These are phyloP conservation scores for Plasmodium blacklocki DNA, from an alignment of 169 alveolate genomes.

Conservation along the genomic window DNA sequence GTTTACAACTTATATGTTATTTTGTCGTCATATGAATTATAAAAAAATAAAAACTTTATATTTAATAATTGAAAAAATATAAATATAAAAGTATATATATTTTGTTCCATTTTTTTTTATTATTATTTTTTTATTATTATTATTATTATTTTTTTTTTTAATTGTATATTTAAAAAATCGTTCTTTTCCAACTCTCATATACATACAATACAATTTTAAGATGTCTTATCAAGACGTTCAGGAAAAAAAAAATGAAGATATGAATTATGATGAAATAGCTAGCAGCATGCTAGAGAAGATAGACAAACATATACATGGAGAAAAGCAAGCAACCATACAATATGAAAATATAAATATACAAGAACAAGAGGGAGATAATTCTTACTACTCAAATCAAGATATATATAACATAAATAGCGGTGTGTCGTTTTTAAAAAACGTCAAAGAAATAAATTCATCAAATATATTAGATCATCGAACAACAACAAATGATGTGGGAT, in stretches of 20 bases:
- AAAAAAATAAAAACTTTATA: too few species aligned
- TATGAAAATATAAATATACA: not conserved
- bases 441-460: not conserved
- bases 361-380: not conserved
- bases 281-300: slow-evolving; percentile 52
- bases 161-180: not conserved
- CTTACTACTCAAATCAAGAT: not conserved
- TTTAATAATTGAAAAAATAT: too few species aligned
- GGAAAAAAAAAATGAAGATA: slow-evolving; percentile 25
- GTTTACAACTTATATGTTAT: too few species aligned
- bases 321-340: not conserved
- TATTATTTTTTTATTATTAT: slow-evolving; percentile 6
- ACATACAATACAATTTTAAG: slow-evolving; percentile 1
- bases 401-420: not conserved
- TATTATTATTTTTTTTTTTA: not conserved
- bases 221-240: slow-evolving; percentile 14
- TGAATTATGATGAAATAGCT: slow-evolving; percentile 41
- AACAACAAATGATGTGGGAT: slow-evolving; percentile 58
- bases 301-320: slow-evolving; percentile 65
- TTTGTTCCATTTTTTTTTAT: not conserved
- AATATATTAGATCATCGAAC: slow-evolving; percentile 33
- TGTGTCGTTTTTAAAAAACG: slow-evolving; percentile 2
- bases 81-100: not conserved
- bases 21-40: too few species aligned
- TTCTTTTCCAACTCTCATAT: not conserved